These are phyloP conservation scores for Codiaeum variegatum DNA, from an alignment of 441 rosid species.

Conservation along the genomic window DNA sequence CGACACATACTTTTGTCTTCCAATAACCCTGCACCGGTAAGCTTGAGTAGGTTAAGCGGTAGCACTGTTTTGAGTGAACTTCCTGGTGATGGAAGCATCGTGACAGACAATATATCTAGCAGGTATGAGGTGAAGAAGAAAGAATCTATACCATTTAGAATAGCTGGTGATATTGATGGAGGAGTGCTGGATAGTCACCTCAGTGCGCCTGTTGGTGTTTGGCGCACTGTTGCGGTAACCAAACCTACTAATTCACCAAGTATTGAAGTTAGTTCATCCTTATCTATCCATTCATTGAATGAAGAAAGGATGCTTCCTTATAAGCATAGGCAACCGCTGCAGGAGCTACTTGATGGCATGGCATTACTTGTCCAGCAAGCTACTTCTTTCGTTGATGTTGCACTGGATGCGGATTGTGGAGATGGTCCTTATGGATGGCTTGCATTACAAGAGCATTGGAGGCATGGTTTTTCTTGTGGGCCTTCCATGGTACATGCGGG, in stretches of 20 bases:
- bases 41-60: constrained; percentile 61
- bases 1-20: constrained; percentile 69
- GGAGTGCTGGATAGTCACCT: constrained; percentile 77
- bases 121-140: constrained; percentile 83
- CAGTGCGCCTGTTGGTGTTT: constrained; percentile 92
- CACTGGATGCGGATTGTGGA: constrained; percentile 87
- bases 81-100: constrained; percentile 71
- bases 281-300: constrained; percentile 64
- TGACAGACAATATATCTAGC: constrained; percentile 76
- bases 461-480: constrained; percentile 94
- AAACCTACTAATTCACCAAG: constrained; percentile 64
- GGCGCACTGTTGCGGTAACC: constrained; percentile 90
- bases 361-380: constrained; percentile 94
- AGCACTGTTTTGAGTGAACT: constrained; percentile 61
- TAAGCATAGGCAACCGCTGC: constrained; percentile 91
- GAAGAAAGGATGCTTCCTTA: constrained; percentile 84
- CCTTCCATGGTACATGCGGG: constrained; percentile 98
- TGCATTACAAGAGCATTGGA: constrained; percentile 97
- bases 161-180: constrained; percentile 92
- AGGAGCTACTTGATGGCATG: constrained; percentile 92
- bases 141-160: constrained; percentile 85
- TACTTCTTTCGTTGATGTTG: constrained; percentile 94
- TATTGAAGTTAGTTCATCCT: constrained; percentile 69
- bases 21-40: constrained; percentile 39
- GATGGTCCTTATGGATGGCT: constrained; percentile 99